Conservation (phyloP, 306 rosid species). For the Dalbergia oliveri region DNA sequence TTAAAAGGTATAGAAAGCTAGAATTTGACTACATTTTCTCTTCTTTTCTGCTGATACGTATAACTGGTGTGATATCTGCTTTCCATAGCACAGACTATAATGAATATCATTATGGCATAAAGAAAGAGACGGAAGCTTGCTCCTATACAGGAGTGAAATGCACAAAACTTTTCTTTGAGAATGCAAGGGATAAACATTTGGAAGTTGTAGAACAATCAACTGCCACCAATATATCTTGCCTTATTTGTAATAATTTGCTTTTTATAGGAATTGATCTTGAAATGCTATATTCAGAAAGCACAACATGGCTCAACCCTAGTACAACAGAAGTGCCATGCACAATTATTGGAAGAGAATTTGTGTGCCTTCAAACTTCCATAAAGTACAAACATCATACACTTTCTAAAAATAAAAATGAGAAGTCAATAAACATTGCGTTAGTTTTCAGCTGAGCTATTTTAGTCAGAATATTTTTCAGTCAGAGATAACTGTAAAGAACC, state of each 20-base stretch:
- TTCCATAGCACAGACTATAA: not conserved
- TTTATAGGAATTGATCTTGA: slow-evolving; percentile 8
- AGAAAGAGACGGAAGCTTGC: not conserved
- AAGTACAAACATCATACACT: not conserved
- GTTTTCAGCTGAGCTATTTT: slow-evolving; percentile 17
- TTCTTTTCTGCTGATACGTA: slow-evolving; percentile 7
- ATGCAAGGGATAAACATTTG: slow-evolving; percentile 31
- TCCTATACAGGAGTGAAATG: not conserved
- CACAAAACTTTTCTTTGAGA: not conserved
- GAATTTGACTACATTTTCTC: not conserved
- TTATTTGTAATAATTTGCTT: slow-evolving; percentile 17
- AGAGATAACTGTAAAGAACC: not conserved
- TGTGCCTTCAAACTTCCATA: slow-evolving; percentile 31
- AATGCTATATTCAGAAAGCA: slow-evolving; percentile 13
- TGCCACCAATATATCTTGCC: not conserved
- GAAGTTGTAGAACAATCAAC: slow-evolving; percentile 17
- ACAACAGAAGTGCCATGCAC: not conserved
- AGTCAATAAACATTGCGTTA: not conserved
- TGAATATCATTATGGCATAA: not conserved
- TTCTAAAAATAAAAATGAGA: not conserved
- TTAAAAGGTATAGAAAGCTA: not conserved
- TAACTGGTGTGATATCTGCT: slow-evolving; percentile 9
- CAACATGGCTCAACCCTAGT: slow-evolving; percentile 19
- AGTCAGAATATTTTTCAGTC: slow-evolving; percentile 10
- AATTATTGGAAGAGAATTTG: not conserved